Percentiles rank a stretch among this genome's conserved stretches.
Conservation (phyloP, 2,329 filamentous ascomycete species). For the Lachnellula hyalina region DNA sequence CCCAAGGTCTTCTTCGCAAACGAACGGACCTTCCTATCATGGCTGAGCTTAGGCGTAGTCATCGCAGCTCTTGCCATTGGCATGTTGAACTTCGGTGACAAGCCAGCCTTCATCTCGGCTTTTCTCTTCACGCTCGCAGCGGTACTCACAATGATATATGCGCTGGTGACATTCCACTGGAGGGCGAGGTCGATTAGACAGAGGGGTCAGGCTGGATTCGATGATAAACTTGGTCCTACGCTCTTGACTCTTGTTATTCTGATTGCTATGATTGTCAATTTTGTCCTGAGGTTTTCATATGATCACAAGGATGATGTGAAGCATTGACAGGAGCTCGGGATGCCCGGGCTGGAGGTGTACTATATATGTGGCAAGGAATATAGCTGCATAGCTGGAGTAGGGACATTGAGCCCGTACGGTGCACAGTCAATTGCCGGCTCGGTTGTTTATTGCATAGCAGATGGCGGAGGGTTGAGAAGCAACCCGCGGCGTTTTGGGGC, state of each 20-base stretch:
- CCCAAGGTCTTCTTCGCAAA: conserved; percentile 99
- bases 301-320: conserved; percentile 9
- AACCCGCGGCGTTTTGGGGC: neutral
- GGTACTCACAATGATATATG: conserved; percentile 93
- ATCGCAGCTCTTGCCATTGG: conserved; percentile 94
- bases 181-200: conserved; percentile 86
- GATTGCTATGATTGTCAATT: conserved; percentile 91
- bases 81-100: conserved; percentile 96
- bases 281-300: conserved; percentile 69
- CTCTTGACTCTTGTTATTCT: conserved; percentile 81
- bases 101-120: conserved; percentile 86
- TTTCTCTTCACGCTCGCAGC: conserved; percentile 91
- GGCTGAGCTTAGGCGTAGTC: conserved; percentile 99
- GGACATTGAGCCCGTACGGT: neutral
- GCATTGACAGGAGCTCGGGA: neutral
- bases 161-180: conserved; percentile 95
- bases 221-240: conserved; percentile 91
- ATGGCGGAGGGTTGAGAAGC: conserved; percentile 2
- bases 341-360: neutral
- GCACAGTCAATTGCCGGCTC: neutral
- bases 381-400: neutral
- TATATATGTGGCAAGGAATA: neutral
- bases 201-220: conserved; percentile 90
- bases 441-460: neutral
- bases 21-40: conserved; percentile 97